Percentiles rank a stretch among this genome's conserved stretches.
Evolutionary conservation across 208 protist genomes (phyloP).

Genomic region (Polymyxa betae): DNA sequence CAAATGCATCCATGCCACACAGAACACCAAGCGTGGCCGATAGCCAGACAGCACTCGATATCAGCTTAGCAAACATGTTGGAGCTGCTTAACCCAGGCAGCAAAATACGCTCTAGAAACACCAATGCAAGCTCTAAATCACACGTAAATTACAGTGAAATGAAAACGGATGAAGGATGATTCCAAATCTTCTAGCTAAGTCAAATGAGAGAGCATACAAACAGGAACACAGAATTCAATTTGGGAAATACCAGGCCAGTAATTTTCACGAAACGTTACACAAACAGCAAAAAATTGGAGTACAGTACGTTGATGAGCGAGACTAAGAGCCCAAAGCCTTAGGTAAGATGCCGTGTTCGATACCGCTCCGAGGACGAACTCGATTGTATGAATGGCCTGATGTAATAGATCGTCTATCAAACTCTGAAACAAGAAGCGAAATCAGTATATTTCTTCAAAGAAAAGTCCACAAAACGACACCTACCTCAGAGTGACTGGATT

Average conservation of each 20-base stretch:
- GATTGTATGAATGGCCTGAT: conserved; percentile 97
- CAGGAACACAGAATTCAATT: no score
- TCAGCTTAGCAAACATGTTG: conserved; percentile 77
- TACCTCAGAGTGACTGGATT: no score
- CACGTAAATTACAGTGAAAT: no score
- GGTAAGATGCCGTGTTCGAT: conserved; percentile 99
- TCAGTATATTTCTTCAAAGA: no score
- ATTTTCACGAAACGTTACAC: no score
- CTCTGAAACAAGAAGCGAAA: no score
- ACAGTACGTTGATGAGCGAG: conserved; percentile 91
- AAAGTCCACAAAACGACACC: no score
- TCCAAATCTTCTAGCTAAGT: conserved; percentile 63
- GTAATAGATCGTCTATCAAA: not conserved
- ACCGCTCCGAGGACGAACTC: conserved; percentile 98
- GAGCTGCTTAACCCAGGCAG: not conserved
- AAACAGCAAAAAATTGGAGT: no score
- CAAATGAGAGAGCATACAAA: not conserved
- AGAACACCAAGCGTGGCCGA: conserved; percentile 91
- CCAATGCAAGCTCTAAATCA: not conserved
- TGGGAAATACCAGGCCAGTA: no score
- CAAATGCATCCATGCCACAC: conserved; percentile 96
- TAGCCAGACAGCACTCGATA: conserved; percentile 90
- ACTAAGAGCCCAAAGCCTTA: conserved; percentile 99
- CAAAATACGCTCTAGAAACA: conserved; percentile 38
- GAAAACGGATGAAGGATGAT: no score